Conservation (phyloP, 306 rosid genomes). For the Lagenaria siceraria region DNA sequence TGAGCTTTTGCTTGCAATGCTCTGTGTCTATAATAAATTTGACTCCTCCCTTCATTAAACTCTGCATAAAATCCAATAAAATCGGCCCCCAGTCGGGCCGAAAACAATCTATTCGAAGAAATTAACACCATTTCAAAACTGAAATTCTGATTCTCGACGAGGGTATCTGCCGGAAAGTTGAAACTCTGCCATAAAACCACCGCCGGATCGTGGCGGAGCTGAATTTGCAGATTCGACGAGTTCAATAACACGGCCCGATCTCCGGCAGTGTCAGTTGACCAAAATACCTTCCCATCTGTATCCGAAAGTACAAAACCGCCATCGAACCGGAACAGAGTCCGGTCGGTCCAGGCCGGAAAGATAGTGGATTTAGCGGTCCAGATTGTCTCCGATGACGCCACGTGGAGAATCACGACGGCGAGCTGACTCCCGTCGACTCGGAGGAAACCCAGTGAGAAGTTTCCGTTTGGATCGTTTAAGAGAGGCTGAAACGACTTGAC, state of each 20-base stretch:
- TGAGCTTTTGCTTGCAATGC: conserved; percentile 42
- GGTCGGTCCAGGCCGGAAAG: conserved; percentile 35
- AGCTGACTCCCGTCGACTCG: conserved; percentile 38
- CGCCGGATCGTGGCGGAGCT: neutral
- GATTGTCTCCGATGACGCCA: conserved; percentile 43
- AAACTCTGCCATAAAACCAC: conserved; percentile 65
- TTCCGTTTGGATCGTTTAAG: conserved; percentile 38
- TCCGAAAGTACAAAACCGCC: conserved; percentile 61
- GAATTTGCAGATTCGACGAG: conserved; percentile 50
- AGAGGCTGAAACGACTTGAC: conserved; percentile 46
- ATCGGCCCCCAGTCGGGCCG: conserved; percentile 32
- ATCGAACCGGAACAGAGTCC: conserved; percentile 48
- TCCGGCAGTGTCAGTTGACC: conserved; percentile 59
- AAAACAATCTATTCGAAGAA: conserved; percentile 35
- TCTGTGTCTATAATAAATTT: conserved; percentile 43
- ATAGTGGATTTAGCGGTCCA: conserved; percentile 53
- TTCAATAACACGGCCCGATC: conserved; percentile 39
- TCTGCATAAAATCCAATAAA: conserved; percentile 51
- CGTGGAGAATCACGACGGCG: conserved; percentile 50
- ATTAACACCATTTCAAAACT: conserved; percentile 31
- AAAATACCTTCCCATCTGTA: conserved; percentile 13
- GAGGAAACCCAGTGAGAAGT: conserved; percentile 76
- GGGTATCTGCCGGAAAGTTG: conserved; percentile 48
- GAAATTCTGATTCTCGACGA: conserved; percentile 62
- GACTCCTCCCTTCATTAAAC: conserved; percentile 8